phyloP scores from a whole-genome alignment of 169 alveolate species.

The Theileria sp. region DNA sequence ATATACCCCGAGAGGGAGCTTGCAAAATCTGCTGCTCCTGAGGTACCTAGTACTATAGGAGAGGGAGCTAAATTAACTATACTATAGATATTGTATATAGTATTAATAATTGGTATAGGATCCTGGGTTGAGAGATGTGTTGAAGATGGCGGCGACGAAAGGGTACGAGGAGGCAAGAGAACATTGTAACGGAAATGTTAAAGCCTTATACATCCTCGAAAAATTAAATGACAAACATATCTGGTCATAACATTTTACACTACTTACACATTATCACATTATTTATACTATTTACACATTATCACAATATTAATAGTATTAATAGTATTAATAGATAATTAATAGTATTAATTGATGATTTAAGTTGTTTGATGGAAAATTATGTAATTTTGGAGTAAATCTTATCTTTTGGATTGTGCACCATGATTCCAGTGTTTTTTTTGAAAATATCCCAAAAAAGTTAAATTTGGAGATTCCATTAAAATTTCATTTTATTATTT shows the following conservation, averaged over 20 bases:
- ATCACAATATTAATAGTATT: not conserved
- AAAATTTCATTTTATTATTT: too few relatives aligned
- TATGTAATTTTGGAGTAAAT: not conserved
- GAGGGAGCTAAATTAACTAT: too few relatives aligned
- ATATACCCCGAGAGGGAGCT: not conserved
- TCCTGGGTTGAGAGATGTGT: slow-evolving; percentile 26
- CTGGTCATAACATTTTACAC: not conserved
- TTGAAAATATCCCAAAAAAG: too few relatives aligned
- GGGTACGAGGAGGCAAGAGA: slow-evolving; percentile 56
- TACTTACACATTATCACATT: not conserved
- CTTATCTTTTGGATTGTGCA: not conserved
- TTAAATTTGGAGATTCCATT: not conserved
- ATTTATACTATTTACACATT: not conserved
- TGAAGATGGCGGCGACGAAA: slow-evolving; percentile 22
- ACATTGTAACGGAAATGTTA: slow-evolving; percentile 4
- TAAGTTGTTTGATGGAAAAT: not conserved
- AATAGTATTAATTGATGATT: not conserved
- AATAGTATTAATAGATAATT: not conserved
- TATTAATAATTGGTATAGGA: too few relatives aligned
- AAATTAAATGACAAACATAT: slow-evolving; percentile 46
- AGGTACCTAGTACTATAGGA: too few relatives aligned
- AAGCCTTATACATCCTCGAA: slow-evolving; percentile 45
- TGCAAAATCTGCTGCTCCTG: too few relatives aligned
- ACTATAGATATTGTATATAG: too few relatives aligned
- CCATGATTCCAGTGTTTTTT: not conserved